Evolutionary conservation across 2,329 filamentous ascomycete species (phyloP).

Genomic region (Hyphodiscus sp.): DNA sequence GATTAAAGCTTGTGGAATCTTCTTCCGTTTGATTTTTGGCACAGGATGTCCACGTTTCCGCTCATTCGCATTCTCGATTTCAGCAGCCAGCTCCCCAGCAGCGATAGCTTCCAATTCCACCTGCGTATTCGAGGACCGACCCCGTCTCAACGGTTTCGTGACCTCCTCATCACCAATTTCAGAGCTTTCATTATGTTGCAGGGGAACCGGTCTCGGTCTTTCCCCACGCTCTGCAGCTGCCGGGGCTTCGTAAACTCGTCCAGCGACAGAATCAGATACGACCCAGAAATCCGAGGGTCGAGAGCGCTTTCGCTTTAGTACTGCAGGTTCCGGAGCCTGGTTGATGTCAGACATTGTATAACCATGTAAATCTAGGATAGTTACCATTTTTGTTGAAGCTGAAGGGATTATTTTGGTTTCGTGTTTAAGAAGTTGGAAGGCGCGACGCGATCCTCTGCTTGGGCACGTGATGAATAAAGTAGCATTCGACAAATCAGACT

Average conservation of each 20-base stretch:
- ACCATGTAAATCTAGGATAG: not conserved
- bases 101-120: not conserved
- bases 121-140: not conserved
- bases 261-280: too few species aligned
- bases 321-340: slow-evolving; percentile 17
- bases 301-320: slow-evolving; percentile 23
- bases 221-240: not conserved
- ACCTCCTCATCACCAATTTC: not conserved
- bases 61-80: not conserved
- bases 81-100: not conserved
- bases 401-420: slow-evolving; percentile 1
- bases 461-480: not conserved
- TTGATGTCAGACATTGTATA: slow-evolving; percentile 1
- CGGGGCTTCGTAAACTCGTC: not conserved
- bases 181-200: not conserved
- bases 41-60: not conserved
- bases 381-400: slow-evolving; percentile 1
- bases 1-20: not conserved
- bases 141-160: not conserved
- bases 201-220: not conserved
- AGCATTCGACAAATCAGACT: not conserved
- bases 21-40: not conserved
- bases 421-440: not conserved
- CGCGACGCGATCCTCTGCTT: not conserved
- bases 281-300: too few species aligned